Evolutionary conservation across 352 stramenopile species (phyloP).

Genomic region (Globisporangium camurandrum): DNA sequence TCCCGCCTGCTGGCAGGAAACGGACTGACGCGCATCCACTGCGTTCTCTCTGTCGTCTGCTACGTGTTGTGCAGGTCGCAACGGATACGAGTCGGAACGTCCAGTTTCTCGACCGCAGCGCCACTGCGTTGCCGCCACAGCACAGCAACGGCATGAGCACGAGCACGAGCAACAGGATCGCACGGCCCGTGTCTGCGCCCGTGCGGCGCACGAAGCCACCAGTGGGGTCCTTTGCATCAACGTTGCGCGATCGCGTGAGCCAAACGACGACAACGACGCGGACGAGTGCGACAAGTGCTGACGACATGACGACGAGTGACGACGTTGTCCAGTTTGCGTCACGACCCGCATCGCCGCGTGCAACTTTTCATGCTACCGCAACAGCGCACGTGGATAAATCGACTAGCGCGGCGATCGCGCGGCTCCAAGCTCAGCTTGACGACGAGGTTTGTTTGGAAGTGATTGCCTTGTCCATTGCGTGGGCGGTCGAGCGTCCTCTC

Average conservation of each 20-base stretch:
- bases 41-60: too few species aligned
- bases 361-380: background rate
- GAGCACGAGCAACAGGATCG: too few species aligned
- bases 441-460: constrained; percentile 20
- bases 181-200: constrained; percentile 61
- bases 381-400: background rate
- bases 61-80: too few species aligned
- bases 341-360: background rate
- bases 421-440: constrained; percentile 13
- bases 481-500: too few species aligned
- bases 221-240: constrained; percentile 37
- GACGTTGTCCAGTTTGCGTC: constrained; percentile 3
- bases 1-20: too few species aligned
- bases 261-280: constrained; percentile 8
- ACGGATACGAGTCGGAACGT: constrained; percentile 26
- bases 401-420: too few species aligned
- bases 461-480: too few species aligned
- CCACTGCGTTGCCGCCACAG: background rate
- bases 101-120: constrained; percentile 11
- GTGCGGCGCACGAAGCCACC: constrained; percentile 41
- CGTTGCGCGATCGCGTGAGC: constrained; percentile 42
- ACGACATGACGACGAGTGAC: background rate
- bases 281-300: constrained; percentile 4
- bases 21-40: too few species aligned
- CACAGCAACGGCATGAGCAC: too few species aligned